These are phyloP conservation scores for Omphalotus guepiniiformis DNA, from an alignment of 768 basidiomycete genomes.

Conservation along the genomic window DNA sequence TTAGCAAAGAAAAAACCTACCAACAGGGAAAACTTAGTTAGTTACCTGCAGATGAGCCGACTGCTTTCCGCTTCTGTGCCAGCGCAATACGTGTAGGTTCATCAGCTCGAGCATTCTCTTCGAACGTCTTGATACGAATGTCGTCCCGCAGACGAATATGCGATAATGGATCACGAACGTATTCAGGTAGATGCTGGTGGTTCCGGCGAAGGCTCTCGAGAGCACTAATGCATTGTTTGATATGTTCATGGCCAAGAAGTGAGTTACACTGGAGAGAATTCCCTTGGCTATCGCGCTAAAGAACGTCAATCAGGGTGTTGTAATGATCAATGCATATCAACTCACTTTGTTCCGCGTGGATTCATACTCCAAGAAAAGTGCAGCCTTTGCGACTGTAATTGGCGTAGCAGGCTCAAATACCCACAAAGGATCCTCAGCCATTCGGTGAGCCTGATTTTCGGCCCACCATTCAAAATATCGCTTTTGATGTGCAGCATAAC, in stretches of 20 bases:
- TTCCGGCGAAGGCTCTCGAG: neutral
- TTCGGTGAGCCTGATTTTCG: neutral
- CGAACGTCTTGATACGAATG: neutral
- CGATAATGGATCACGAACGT: neutral
- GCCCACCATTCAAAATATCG: neutral
- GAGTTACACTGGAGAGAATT: no score
- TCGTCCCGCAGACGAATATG: neutral
- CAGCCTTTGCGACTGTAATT: constrained; percentile 18
- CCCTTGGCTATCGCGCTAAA: neutral
- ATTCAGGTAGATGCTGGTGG: neutral
- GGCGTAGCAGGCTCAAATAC: constrained; percentile 16
- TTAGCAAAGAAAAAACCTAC: neutral
- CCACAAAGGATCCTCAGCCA: neutral
- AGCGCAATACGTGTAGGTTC: neutral
- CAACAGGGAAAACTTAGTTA: neutral
- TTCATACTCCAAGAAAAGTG: constrained; percentile 20
- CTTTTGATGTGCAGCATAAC: neutral
- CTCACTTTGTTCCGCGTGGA: constrained; percentile 17
- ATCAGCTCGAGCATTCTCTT: neutral
- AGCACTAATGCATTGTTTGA: neutral
- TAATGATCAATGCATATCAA: neutral
- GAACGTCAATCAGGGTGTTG: neutral
- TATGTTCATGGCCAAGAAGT: neutral
- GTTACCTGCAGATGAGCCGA: neutral
- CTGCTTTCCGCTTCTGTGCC: neutral